phyloP scores from a whole-genome alignment of 257 asterid species.

The Fraxinus pennsylvanica region DNA sequence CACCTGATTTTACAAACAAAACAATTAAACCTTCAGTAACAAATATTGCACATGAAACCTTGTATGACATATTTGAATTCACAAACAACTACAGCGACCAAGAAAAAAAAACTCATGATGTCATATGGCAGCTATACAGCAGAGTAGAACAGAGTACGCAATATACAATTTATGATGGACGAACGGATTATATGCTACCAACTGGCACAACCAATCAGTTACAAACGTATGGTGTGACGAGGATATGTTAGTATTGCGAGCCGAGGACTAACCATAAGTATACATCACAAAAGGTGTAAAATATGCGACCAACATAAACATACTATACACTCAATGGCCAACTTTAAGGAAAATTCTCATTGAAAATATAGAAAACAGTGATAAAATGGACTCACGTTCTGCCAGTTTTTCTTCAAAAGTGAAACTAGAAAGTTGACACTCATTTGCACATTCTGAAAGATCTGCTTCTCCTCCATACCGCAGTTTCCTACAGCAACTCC shows the following conservation, averaged over 20 bases:
- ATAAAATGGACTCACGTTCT: constrained; percentile 38
- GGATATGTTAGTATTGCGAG: too few relatives aligned
- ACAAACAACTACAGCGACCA: too few relatives aligned
- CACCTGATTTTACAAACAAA: constrained; percentile 35
- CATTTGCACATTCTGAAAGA: constrained; percentile 55
- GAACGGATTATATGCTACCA: too few relatives aligned
- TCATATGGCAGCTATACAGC: background rate
- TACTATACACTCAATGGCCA: too few relatives aligned
- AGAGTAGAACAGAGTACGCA: background rate
- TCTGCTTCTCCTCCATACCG: constrained; percentile 55
- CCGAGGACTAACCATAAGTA: too few relatives aligned
- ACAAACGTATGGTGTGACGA: too few relatives aligned
- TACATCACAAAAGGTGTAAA: too few relatives aligned
- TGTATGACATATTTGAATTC: too few relatives aligned
- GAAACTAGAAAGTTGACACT: constrained; percentile 53
- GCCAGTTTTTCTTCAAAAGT: constrained; percentile 57
- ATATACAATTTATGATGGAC: background rate
- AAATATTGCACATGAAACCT: background rate
- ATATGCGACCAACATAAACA: background rate
- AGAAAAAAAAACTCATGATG: too few relatives aligned
- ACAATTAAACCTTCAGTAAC: background rate
- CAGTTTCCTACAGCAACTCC: constrained; percentile 61
- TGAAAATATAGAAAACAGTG: background rate
- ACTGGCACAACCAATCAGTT: too few relatives aligned
- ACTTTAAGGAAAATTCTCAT: background rate